Conservation (phyloP, 73 alveolate genomes). For the Paramecium tetraurelia region DNA sequence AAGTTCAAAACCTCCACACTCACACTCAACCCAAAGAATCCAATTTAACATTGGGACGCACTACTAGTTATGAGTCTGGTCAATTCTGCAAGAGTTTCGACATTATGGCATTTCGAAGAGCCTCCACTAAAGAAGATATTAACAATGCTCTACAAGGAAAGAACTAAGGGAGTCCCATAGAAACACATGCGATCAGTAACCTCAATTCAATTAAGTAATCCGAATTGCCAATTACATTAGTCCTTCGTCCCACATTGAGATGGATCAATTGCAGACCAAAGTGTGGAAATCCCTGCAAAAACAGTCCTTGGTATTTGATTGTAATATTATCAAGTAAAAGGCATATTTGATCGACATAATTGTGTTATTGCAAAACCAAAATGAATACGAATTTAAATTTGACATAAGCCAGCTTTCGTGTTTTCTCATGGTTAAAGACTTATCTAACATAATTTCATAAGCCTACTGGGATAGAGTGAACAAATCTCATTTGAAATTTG, state of each 20-base stretch:
- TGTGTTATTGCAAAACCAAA: not conserved
- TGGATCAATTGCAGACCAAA: not conserved
- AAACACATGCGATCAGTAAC: not conserved
- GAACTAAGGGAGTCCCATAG: not conserved
- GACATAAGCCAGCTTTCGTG: not conserved
- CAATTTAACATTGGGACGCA: not conserved
- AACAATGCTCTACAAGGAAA: not conserved
- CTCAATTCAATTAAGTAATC: not conserved
- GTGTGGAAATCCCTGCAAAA: not conserved
- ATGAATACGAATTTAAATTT: not conserved
- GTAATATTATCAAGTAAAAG: not conserved
- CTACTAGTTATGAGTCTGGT: constrained; percentile 2
- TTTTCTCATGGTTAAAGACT: not conserved
- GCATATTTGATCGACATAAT: not conserved
- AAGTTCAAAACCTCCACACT: not conserved
- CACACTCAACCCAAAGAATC: not conserved
- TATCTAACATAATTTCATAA: not conserved
- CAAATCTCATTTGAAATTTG: not conserved
- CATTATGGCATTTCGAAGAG: constrained; percentile 1
- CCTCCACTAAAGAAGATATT: not conserved
- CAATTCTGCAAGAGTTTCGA: not conserved
- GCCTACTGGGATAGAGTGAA: not conserved
- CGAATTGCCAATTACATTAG: not conserved
- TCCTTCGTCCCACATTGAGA: not conserved
- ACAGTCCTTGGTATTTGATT: not conserved